phyloP scores from a whole-genome alignment of 2,329 filamentous ascomycete genomes.

The Coleophoma eucalyptorum region DNA sequence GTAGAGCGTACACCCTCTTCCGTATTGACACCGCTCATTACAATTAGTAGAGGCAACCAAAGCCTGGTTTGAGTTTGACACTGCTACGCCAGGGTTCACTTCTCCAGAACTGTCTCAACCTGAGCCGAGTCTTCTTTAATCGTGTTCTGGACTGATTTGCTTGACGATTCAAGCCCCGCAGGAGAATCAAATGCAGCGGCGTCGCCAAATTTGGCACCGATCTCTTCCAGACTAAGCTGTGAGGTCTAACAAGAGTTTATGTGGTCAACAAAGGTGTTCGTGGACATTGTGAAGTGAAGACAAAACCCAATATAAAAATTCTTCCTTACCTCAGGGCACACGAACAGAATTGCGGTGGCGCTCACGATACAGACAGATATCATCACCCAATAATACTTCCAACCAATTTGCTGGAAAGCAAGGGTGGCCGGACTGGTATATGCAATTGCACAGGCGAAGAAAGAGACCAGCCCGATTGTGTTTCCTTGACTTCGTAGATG shows the following conservation, averaged over 20 bases:
- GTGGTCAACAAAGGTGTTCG: not conserved
- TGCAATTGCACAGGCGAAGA: slow-evolving; percentile 21
- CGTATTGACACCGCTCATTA: no score
- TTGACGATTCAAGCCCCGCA: no score
- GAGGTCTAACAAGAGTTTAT: slow-evolving; percentile 12
- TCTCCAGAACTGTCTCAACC: no score
- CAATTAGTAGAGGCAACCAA: no score
- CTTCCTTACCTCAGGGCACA: slow-evolving; percentile 24
- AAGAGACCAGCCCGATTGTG: slow-evolving; percentile 19
- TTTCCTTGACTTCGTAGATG: slow-evolving; percentile 21
- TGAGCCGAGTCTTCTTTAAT: no score
- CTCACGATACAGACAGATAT: slow-evolving; percentile 20
- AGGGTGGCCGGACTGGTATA: slow-evolving; percentile 12
- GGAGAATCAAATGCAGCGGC: no score
- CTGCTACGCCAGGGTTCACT: no score
- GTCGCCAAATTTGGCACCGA: slow-evolving; percentile 27
- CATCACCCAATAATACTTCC: slow-evolving; percentile 28
- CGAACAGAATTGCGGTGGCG: slow-evolving; percentile 17
- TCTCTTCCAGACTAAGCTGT: slow-evolving; percentile 27
- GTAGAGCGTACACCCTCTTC: no score
- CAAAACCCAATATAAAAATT: no score
- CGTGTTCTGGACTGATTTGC: no score
- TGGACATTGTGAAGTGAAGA: not conserved
- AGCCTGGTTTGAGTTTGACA: no score
- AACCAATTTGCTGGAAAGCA: slow-evolving; percentile 22